Percentiles rank a stretch among this genome's conserved stretches.
These are phyloP conservation scores for Corchorus olitorius DNA, from an alignment of 345 rosid species.

Conservation along the genomic window DNA sequence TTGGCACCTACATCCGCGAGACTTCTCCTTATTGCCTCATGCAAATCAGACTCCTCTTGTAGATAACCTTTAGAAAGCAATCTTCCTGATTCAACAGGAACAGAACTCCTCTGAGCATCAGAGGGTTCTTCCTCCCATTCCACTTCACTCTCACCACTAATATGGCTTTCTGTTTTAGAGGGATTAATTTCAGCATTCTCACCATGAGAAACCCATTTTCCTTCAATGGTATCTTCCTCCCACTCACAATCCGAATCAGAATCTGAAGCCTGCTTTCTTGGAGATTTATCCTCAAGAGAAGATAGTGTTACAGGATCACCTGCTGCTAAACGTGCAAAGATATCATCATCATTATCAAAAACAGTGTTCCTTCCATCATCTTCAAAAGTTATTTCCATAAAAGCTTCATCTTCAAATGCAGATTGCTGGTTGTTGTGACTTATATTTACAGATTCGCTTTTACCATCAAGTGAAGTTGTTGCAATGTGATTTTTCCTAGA, in stretches of 20 bases:
- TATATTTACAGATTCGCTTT: conserved; percentile 36
- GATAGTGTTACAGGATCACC: conserved; percentile 48
- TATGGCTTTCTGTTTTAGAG: conserved; percentile 30
- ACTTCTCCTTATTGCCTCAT: conserved; percentile 91
- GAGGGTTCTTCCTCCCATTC: conserved; percentile 69
- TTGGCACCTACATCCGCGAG: conserved; percentile 49
- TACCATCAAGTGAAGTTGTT: conserved; percentile 33
- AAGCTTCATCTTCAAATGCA: conserved; percentile 31
- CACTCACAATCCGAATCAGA: conserved; percentile 71
- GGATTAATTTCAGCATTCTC: conserved; percentile 34
- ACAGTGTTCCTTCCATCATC: conserved; percentile 48
- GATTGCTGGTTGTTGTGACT: conserved; percentile 36
- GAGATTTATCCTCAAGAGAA: conserved; percentile 41
- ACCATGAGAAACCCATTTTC: conserved; percentile 29
- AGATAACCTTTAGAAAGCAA: conserved; percentile 55
- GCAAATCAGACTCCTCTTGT: conserved; percentile 84
- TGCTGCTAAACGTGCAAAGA: conserved; percentile 73
- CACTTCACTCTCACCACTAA: conserved; percentile 56
- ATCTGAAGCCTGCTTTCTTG: conserved; percentile 34
- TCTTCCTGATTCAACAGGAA: conserved; percentile 33
- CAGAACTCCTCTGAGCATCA: conserved; percentile 30
- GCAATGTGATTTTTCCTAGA: conserved; percentile 39
- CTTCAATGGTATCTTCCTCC: conserved; percentile 56
- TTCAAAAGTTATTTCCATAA: conserved; percentile 78
- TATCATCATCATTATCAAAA: conserved; percentile 61